A percentile compares a stretch with the other conserved stretches of the same genome.
phyloP scores from a whole-genome alignment of 148 eudicot species.

The Beta vulgaris region DNA sequence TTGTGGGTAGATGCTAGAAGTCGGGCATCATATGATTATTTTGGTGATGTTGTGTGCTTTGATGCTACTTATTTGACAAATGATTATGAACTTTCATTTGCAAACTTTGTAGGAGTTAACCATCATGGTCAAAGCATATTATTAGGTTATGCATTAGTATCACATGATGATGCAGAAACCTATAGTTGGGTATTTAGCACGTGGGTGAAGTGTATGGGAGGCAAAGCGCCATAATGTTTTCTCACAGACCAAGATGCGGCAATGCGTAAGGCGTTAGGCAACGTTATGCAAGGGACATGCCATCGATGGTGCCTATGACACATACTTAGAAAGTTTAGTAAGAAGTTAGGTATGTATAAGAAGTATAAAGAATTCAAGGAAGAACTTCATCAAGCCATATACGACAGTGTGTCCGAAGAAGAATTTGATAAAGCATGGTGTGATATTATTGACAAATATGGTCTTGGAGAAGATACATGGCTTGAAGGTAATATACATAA shows the following conservation, averaged over 20 bases:
- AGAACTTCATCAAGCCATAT: no score
- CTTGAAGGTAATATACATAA: no score
- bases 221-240: neutral
- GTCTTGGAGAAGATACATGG: no score
- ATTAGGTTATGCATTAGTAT: neutral
- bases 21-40: neutral
- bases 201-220: neutral
- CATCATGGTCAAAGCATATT: neutral
- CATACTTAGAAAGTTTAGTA: neutral
- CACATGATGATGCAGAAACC: neutral
- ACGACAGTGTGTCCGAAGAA: no score
- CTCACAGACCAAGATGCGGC: neutral
- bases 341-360: neutral
- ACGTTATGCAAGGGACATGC: neutral
- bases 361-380: neutral
- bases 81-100: neutral
- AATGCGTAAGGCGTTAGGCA: neutral
- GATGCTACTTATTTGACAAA: neutral
- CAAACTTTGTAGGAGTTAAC: neutral
- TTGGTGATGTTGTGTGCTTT: slow-evolving; percentile 8
- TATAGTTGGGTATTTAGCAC: neutral
- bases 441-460: no score
- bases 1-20: slow-evolving; percentile 3
- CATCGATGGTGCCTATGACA: slow-evolving; percentile 1
- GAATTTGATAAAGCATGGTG: no score